Evolutionary conservation across 495 filamentous ascomycete genomes (phyloP).

Genomic region (Gamarada debralockiae): DNA sequence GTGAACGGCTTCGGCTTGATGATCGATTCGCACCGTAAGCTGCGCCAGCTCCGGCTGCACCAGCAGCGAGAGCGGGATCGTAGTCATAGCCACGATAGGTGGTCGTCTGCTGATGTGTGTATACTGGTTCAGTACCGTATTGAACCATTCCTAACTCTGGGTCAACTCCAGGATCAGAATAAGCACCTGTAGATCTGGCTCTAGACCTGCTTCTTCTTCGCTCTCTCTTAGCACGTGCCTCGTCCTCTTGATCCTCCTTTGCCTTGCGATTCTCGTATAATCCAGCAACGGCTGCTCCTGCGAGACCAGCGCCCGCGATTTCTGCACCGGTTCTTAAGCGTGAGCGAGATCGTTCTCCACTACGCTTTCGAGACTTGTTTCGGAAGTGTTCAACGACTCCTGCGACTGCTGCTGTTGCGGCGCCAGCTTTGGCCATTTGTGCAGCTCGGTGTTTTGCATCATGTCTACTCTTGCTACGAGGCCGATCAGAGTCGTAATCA

Average conservation of each 20-base stretch:
- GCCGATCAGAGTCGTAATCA: constrained; percentile 21
- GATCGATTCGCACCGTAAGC: constrained; percentile 37
- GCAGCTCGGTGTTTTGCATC: constrained; percentile 60
- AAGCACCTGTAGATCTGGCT: constrained; percentile 45
- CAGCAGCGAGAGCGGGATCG: constrained; percentile 30
- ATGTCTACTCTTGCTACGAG: constrained; percentile 41
- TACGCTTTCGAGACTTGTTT: constrained; percentile 63
- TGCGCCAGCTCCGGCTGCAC: constrained; percentile 29
- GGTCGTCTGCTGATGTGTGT: constrained; percentile 26
- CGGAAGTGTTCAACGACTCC: constrained; percentile 71
- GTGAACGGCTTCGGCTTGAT: constrained; percentile 37
- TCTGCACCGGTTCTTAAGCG: constrained; percentile 51
- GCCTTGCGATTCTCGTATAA: constrained; percentile 76
- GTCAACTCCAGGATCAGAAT: constrained; percentile 52
- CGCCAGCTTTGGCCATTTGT: constrained; percentile 71
- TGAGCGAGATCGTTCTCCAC: constrained; percentile 47
- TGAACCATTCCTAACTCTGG: constrained; percentile 74
- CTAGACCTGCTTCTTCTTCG: constrained; percentile 47
- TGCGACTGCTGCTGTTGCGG: constrained; percentile 73
- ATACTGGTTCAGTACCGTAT: constrained; percentile 67
- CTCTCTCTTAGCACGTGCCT: constrained; percentile 24
- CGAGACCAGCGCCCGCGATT: constrained; percentile 72
- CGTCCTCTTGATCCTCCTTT: constrained; percentile 57
- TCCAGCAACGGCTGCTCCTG: constrained; percentile 74
- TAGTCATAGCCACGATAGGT: constrained; percentile 49